A percentile compares a stretch with the other conserved stretches of the same genome.
These are phyloP conservation scores for Coccomyxa subellipsoidea DNA, from an alignment of 163 green algal genomes.

Conservation along the genomic window DNA sequence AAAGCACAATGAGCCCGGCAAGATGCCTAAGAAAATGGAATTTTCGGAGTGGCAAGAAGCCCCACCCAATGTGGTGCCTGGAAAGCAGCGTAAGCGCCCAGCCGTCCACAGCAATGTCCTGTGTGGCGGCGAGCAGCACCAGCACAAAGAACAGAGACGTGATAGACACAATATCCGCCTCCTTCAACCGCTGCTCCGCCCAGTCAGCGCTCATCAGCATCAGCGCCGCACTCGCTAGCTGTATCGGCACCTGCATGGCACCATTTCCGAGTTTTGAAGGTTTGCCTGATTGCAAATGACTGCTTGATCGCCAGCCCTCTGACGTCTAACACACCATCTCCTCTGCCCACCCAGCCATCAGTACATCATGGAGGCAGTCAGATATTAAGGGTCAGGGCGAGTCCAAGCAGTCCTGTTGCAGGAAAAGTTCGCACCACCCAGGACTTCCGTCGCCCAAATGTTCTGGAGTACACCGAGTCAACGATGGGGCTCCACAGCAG, in stretches of 20 bases:
- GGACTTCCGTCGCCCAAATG: constrained; percentile 74
- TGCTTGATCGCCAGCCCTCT: too few species aligned
- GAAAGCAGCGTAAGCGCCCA: constrained; percentile 93
- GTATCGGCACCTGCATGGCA: constrained; percentile 28
- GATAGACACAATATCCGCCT: constrained; percentile 62
- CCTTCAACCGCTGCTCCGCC: constrained; percentile 40
- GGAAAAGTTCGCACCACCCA: constrained; percentile 77
- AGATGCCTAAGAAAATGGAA: neutral
- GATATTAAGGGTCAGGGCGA: too few species aligned
- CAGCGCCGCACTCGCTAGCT: constrained; percentile 37
- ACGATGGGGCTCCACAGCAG: constrained; percentile 93
- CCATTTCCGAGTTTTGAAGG: neutral
- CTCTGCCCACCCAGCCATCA: too few species aligned
- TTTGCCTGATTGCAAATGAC: too few species aligned
- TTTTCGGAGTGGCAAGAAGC: neutral
- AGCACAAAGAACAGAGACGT: constrained; percentile 86
- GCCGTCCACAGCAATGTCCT: constrained; percentile 96
- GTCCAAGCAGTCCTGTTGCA: too few species aligned
- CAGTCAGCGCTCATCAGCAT: constrained; percentile 50
- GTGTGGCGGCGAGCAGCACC: constrained; percentile 88
- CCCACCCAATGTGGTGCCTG: constrained; percentile 70
- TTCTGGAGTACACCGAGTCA: constrained; percentile 68
- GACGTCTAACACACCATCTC: too few species aligned
- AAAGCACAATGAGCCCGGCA: too few species aligned
- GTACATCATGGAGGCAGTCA: too few species aligned